Evolutionary conservation across 1,139 yeast species (phyloP), one percentile per base, ranked within the genome.

Genomic region (Meyerozyma smithsonii): DNA sequence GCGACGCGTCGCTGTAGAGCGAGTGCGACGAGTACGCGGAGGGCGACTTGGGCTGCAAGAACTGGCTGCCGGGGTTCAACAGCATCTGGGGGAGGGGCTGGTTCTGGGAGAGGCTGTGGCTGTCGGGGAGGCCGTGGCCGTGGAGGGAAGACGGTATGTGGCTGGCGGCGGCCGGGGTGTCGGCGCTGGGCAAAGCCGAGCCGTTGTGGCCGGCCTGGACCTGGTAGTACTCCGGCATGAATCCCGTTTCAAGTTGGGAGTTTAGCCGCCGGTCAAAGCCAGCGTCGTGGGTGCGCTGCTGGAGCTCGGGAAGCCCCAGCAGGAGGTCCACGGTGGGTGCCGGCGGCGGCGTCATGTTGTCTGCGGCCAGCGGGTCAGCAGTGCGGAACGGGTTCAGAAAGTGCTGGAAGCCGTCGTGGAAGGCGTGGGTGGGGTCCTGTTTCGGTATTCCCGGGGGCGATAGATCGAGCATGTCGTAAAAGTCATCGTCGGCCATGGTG

Each of bases 1-100:
- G 65, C 4, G 70, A 63, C 23, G 55, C 61, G 7, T 70, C 76
- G 8, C 68, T 55, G 45, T 60, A 62, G 8, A 58, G 39, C 4
- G 72, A 66, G 45, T 67, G 57, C 16, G 44, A 32, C n/a, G 48
- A 36, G 30, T 39, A 37, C 23, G 46, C 38, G 15, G 18, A 37
- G 44, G 19, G 42, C 35, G 39, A 32, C 14, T 5, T 37, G 23
- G 32, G 40, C 11, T 10, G 11, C n/a, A 30, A 14, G 16, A 30
- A 30, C 34, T 16, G 20, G 21, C 10, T n/a, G 4, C 12, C 20
- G 6, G 34, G 34, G 14, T 16, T 10, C n/a, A 30, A 21, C 34
- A 30, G 34, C 15, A 16, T 30, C 8, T 10, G 3, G 25, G 24
- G 8, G 8, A 20, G 8, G 24, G 6, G 8, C 8, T 20, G 8